phyloP scores from a whole-genome alignment of 805 yeast genomes.

The Lachancea cidri region DNA sequence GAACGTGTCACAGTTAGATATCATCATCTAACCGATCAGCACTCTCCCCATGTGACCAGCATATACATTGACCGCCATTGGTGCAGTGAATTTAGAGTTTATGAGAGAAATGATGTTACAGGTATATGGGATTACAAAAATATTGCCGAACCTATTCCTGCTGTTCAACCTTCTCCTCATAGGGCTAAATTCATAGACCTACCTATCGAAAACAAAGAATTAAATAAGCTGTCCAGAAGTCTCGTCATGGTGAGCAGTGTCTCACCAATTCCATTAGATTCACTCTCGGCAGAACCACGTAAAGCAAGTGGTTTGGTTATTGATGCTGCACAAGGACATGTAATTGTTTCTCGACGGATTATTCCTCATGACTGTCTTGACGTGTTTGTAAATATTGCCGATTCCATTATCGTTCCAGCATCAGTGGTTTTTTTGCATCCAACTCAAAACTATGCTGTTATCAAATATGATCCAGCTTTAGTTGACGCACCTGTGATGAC shows the following conservation, averaged over 20 bases:
- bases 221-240: constrained; percentile 55
- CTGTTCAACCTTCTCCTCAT: constrained; percentile 47
- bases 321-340: constrained; percentile 76
- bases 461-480: constrained; percentile 73
- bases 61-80: constrained; percentile 81
- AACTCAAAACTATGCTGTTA: constrained; percentile 75
- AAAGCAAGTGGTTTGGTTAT: constrained; percentile 74
- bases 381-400: constrained; percentile 74
- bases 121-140: constrained; percentile 55
- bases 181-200: constrained; percentile 66
- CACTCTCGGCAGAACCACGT: constrained; percentile 56
- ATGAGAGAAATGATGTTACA: constrained; percentile 53
- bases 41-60: constrained; percentile 62
- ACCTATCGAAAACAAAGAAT: constrained; percentile 49
- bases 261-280: constrained; percentile 70
- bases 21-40: constrained; percentile 77
- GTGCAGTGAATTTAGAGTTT: constrained; percentile 65
- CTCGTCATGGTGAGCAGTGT: constrained; percentile 66
- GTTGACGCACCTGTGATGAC: constrained; percentile 67
- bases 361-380: constrained; percentile 80
- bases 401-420: constrained; percentile 75
- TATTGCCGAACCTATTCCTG: constrained; percentile 52
- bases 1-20: constrained; percentile 52
- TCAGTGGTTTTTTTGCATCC: constrained; percentile 83
- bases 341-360: constrained; percentile 67